phyloP scores from a whole-genome alignment of 176 grass and related monocot species.

The Cymbopogon citratus region DNA sequence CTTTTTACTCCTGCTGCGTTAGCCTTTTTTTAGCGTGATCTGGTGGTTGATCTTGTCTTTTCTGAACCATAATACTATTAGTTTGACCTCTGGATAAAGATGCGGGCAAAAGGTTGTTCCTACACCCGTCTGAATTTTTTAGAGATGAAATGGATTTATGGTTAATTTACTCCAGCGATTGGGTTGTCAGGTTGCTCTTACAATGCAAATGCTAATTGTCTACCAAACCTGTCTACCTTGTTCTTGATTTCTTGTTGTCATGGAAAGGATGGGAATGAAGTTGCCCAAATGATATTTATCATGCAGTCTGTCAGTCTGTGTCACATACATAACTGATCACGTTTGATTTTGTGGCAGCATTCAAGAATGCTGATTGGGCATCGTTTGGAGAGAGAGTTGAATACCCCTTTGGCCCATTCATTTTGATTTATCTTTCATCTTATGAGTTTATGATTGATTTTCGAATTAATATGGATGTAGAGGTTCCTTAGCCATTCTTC shows the following conservation, averaged over 20 bases:
- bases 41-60: slow-evolving; percentile 21
- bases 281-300: not conserved
- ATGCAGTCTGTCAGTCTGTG: not conserved
- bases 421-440: not conserved
- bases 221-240: not conserved
- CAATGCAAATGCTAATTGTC: slow-evolving; percentile 17
- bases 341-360: not conserved
- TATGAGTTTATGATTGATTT: not conserved
- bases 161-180: not conserved
- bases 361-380: not conserved
- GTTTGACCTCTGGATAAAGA: not conserved
- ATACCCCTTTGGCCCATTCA: not conserved
- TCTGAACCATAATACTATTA: not conserved
- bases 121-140: not conserved
- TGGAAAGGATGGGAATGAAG: not conserved
- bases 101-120: not conserved
- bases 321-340: not conserved
- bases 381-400: not conserved
- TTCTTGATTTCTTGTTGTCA: slow-evolving; percentile 18
- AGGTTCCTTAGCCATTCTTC: not conserved
- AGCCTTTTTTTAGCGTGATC: slow-evolving; percentile 11
- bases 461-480: not conserved
- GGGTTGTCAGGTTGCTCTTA: not conserved
- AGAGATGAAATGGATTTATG: slow-evolving; percentile 14
- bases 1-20: not conserved